Percentiles rank a stretch among this genome's conserved stretches.
Evolutionary conservation across 1,139 yeast genomes (phyloP).

Genomic region (Pneumocystis canis): DNA sequence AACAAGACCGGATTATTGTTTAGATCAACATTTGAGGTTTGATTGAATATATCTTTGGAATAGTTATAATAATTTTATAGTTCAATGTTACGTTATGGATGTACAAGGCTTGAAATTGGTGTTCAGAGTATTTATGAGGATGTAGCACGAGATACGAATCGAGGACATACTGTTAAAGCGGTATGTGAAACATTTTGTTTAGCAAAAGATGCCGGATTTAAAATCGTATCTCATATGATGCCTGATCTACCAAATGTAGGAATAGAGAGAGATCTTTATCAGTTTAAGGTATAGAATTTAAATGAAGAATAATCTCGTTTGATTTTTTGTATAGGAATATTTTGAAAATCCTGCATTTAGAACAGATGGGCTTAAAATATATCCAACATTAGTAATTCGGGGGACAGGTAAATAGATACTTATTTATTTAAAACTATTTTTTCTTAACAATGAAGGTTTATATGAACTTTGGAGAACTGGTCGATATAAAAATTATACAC

Average conservation of each 20-base stretch:
- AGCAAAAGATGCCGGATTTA: slow-evolving; percentile 96
- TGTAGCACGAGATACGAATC: slow-evolving; percentile 93
- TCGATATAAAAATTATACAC: slow-evolving; percentile 82
- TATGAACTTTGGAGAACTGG: slow-evolving; percentile 97
- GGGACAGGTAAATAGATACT: slow-evolving; percentile 54
- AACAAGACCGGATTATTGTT: slow-evolving; percentile 97
- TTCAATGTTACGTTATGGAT: slow-evolving; percentile 91
- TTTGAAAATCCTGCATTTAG: slow-evolving; percentile 94
- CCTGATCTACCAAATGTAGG: slow-evolving; percentile 98
- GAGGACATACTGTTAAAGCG: slow-evolving; percentile 94
- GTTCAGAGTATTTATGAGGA: slow-evolving; percentile 96
- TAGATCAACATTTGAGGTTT: slow-evolving; percentile 60
- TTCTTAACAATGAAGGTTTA: slow-evolving; percentile 21
- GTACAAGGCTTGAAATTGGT: slow-evolving; percentile 92
- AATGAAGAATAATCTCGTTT: not conserved
- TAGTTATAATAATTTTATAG: slow-evolving; percentile 24
- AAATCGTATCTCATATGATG: slow-evolving; percentile 98
- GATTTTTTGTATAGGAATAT: slow-evolving; percentile 37
- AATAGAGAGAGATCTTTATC: slow-evolving; percentile 94
- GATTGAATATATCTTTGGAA: not conserved
- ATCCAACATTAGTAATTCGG: slow-evolving; percentile 90
- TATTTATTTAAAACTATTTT: not conserved
- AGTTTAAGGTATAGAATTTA: slow-evolving; percentile 37
- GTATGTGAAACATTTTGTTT: slow-evolving; percentile 91
- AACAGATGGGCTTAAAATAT: slow-evolving; percentile 89